phyloP scores from a whole-genome alignment of 169 alveolate genomes.

The Hepatocystis sp. region DNA sequence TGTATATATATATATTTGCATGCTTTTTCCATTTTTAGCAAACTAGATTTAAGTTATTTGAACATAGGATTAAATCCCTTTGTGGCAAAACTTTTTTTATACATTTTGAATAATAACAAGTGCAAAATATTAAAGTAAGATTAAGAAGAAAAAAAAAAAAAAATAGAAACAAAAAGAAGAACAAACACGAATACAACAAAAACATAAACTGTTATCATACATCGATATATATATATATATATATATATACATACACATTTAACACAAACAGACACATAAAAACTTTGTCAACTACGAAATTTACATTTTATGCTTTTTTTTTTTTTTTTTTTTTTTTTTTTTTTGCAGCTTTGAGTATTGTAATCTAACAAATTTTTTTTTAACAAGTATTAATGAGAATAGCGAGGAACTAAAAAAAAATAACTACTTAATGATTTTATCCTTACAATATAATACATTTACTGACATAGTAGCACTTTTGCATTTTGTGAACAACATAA shows the following conservation, averaged over 20 bases:
- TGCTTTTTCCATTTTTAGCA: conserved; percentile 45
- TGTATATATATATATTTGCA: too few species aligned
- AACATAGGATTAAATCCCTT: conserved; percentile 23
- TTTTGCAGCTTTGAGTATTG: conserved; percentile 45
- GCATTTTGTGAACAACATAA: conserved; percentile 31
- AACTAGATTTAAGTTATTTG: conserved; percentile 35
- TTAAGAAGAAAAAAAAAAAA: background rate
- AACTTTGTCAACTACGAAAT: too few species aligned
- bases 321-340: background rate
- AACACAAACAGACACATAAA: too few species aligned
- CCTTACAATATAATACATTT: conserved; percentile 35
- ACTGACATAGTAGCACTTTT: conserved; percentile 14
- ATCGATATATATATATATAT: too few species aligned
- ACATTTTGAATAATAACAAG: conserved; percentile 39
- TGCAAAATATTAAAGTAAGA: conserved; percentile 52
- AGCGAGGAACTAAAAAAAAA: conserved; percentile 16
- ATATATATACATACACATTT: too few species aligned
- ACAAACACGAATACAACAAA: background rate
- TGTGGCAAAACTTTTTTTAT: conserved; percentile 22
- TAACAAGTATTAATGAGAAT: conserved; percentile 23
- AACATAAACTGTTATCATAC: too few species aligned
- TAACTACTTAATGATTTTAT: conserved; percentile 28
- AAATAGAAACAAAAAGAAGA: background rate
- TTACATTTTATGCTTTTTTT: too few species aligned
- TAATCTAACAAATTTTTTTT: conserved; percentile 23